Evolutionary conservation across 2,329 filamentous ascomycete species (phyloP).

Genomic region (Tolypocladium amazonense): DNA sequence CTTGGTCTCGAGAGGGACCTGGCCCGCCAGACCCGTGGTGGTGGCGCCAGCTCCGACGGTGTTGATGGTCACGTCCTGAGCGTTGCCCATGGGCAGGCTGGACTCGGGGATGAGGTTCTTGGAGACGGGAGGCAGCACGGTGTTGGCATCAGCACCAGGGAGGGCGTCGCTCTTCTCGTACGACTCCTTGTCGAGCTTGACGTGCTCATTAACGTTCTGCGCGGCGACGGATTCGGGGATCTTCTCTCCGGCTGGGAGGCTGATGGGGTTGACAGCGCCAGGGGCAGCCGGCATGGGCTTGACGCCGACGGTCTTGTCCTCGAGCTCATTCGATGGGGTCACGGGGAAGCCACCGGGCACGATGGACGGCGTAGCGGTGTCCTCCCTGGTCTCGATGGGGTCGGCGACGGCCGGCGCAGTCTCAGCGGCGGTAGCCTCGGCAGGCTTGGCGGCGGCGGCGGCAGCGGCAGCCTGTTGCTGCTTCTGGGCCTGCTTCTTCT

Average conservation of each 20-base stretch:
- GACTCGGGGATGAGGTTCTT: conserved; percentile 71
- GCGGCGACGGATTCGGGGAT: conserved; percentile 60
- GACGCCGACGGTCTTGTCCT: conserved; percentile 43
- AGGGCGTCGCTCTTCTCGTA: conserved; percentile 72
- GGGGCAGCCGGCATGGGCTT: conserved; percentile 52
- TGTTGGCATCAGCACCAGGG: conserved; percentile 35
- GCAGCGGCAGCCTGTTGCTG: conserved; percentile 7
- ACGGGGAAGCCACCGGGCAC: conserved; percentile 45
- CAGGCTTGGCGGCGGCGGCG: conserved; percentile 6
- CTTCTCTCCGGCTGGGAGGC: conserved; percentile 68
- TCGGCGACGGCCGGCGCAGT: not conserved
- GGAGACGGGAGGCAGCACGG: conserved; percentile 43
- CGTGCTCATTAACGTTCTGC: conserved; percentile 59
- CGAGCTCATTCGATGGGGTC: conserved; percentile 48
- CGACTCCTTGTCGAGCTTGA: conserved; percentile 72
- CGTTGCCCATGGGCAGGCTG: conserved; percentile 54
- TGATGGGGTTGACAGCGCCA: conserved; percentile 67
- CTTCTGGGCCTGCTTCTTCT: conserved; percentile 20
- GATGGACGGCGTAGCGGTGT: conserved; percentile 20
- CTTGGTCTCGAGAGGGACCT: conserved; percentile 53
- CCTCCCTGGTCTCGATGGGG: conserved; percentile 6
- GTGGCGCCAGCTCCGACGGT: conserved; percentile 47
- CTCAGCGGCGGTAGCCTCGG: conserved; percentile 6
- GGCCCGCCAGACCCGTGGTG: conserved; percentile 57
- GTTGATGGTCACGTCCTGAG: conserved; percentile 31